Conservation (phyloP, 768 basidiomycete genomes). For the Leccinellum luteum region DNA sequence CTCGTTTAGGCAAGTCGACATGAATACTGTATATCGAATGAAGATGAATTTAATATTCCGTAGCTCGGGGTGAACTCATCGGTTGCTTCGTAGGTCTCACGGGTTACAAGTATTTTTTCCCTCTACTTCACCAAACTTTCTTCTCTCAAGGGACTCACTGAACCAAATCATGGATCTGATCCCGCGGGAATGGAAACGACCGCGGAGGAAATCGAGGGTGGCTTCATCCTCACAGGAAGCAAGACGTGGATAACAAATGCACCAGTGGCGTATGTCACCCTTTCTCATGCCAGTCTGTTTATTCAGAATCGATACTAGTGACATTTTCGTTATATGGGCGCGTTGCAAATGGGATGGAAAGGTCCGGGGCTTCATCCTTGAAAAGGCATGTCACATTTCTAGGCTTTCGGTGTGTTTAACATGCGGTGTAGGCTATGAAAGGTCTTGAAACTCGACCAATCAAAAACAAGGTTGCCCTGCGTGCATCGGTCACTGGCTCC, state of each 20-base stretch:
- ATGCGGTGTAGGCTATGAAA: conserved; percentile 58
- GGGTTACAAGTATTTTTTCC: background rate
- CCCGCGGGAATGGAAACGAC: conserved; percentile 97
- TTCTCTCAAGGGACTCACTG: conserved; percentile 75
- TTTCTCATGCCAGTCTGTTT: conserved; percentile 3
- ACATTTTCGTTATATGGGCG: conserved; percentile 93
- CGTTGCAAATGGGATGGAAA: conserved; percentile 92
- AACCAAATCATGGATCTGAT: conserved; percentile 96
- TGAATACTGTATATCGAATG: background rate
- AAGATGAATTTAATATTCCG: conserved; percentile 6
- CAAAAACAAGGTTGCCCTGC: conserved; percentile 90
- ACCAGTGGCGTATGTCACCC: conserved; percentile 70
- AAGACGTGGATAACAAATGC: conserved; percentile 99
- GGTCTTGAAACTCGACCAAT: conserved; percentile 85
- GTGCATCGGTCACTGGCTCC: conserved; percentile 80
- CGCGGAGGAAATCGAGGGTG: conserved; percentile 81
- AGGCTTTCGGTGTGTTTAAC: background rate
- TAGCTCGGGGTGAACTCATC: conserved; percentile 81
- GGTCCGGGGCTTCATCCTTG: conserved; percentile 85
- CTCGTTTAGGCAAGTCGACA: conserved; percentile 57
- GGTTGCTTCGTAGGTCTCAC: conserved; percentile 82
- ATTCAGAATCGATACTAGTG: conserved; percentile 42
- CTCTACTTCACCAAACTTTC: background rate
- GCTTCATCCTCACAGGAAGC: conserved; percentile 82
- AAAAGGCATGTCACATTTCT: conserved; percentile 56